These are phyloP conservation scores for Citrus sp. DNA, from an alignment of 345 rosid species.

Conservation along the genomic window DNA sequence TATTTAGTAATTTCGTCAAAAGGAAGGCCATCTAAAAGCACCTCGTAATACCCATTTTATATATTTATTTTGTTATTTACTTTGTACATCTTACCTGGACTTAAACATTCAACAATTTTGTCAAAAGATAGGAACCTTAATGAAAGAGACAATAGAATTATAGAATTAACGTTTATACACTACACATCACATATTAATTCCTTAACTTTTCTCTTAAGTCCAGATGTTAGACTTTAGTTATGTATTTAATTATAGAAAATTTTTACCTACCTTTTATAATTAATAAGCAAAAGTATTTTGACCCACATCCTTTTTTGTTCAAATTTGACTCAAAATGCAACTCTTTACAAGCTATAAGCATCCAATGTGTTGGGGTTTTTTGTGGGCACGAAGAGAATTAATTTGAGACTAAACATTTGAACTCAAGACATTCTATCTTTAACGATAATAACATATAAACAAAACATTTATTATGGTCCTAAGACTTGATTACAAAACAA, in stretches of 20 bases:
- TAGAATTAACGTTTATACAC: too few species aligned
- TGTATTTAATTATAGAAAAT: neutral
- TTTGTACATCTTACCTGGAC: constrained; percentile 25
- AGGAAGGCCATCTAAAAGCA: constrained; percentile 12
- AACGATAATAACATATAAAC: neutral
- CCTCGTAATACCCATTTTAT: neutral
- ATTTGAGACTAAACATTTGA: neutral
- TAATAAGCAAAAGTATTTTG: neutral
- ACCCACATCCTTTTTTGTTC: neutral
- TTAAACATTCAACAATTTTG: neutral
- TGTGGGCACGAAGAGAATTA: neutral
- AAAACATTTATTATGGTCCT: neutral
- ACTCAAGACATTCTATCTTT: neutral
- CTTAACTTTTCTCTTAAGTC: neutral
- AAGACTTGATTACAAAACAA: too few species aligned
- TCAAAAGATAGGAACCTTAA: neutral
- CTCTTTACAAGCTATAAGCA: neutral
- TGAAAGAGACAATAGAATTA: constrained; percentile 22
- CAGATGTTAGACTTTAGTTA: neutral
- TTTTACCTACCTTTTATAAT: neutral
- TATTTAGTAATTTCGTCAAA: constrained; percentile 24
- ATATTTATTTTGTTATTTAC: neutral
- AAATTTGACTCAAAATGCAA: neutral
- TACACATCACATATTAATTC: neutral
- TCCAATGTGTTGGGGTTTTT: neutral